Evolutionary conservation across 805 yeast genomes (phyloP), one percentile per base, ranked within the genome.

Genomic region (Barnettozyma botsteinii): DNA sequence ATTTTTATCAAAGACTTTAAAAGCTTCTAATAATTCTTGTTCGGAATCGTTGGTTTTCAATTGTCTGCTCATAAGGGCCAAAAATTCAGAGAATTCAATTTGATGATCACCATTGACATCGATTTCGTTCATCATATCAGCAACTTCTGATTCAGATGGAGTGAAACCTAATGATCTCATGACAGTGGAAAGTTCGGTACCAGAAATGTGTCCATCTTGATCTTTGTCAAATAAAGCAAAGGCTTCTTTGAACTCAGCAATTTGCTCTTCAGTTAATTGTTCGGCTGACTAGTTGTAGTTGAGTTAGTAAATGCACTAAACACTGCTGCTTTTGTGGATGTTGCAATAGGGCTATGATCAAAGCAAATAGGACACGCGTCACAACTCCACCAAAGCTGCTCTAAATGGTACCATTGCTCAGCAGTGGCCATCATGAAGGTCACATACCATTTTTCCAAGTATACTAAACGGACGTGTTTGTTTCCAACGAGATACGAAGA

Each of bases 101-200:
- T 78, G 73, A 29, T 96, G 96, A 66, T 93, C 95, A 53, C 91
- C 91, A 68, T 93, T 93, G 47, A 83, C 82, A 64, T 93, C 98
- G 39, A 93, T 95, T 67, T 93, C 98, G 63, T 91, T 91, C 72
- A 93, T 86, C 83, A 93, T 80, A 62, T 93, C 98, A 41, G 93
- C 85, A 56, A 93, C 82, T 65, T 93, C 98, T 50, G 88, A 80
- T 65, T 93, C 98, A 37, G 95, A 81, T 27, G 98, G 98, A 57
- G 91, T 91, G 65, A 88, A 93, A 38, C 98, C 98, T 59, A 93
- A 73, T n/a, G 97, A 86, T 69, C 98, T 83, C 98, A 93, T 93
- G 38, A 93, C 98, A 4, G 96, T 88, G 50, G 98, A 97, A 52
- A 93, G 74, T 67, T 93, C 98, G 58, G 85, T 77, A 53, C 96